phyloP scores from a whole-genome alignment of 768 basidiomycete species.

The Heimioporus sp. region DNA sequence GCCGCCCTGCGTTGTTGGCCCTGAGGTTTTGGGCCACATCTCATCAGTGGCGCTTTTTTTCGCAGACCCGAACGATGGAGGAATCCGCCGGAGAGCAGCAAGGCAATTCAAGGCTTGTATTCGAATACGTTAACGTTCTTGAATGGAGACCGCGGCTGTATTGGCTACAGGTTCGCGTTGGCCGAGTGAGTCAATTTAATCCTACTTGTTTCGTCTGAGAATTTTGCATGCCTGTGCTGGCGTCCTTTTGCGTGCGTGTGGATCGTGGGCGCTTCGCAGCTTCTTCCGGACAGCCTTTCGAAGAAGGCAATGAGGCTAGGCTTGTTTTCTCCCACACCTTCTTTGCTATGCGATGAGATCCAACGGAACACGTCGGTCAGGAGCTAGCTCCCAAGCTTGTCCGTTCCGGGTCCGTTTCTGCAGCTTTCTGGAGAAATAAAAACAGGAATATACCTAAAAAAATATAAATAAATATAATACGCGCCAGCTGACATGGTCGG shows the following conservation, averaged over 20 bases:
- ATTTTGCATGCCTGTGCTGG: slow-evolving; percentile 11
- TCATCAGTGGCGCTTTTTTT: slow-evolving; percentile 21
- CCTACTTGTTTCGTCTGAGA: neutral
- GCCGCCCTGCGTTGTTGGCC: slow-evolving; percentile 20
- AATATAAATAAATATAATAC: neutral
- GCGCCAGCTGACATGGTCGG: slow-evolving; percentile 19
- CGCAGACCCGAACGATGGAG: slow-evolving; percentile 55
- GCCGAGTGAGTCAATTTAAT: slow-evolving; percentile 47
- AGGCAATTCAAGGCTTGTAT: slow-evolving; percentile 49
- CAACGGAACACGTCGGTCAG: too few species aligned
- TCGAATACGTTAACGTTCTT: slow-evolving; percentile 56
- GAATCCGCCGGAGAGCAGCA: slow-evolving; percentile 34
- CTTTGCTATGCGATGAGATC: slow-evolving; percentile 8
- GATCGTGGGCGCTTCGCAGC: slow-evolving; percentile 6
- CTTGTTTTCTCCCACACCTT: slow-evolving; percentile 6
- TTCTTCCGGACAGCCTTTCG: slow-evolving; percentile 3
- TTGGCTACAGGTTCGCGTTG: slow-evolving; percentile 61
- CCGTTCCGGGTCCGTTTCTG: too few species aligned
- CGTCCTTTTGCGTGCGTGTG: neutral
- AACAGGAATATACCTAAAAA: too few species aligned
- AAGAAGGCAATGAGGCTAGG: slow-evolving; percentile 5
- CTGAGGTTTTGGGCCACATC: slow-evolving; percentile 16
- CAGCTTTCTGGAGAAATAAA: neutral
- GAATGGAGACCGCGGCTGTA: slow-evolving; percentile 57
- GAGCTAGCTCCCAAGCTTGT: too few species aligned